Base-by-base conservation (phyloP, 2,329 filamentous ascomycete species). In the Colletotrichum acutatum region DNA sequence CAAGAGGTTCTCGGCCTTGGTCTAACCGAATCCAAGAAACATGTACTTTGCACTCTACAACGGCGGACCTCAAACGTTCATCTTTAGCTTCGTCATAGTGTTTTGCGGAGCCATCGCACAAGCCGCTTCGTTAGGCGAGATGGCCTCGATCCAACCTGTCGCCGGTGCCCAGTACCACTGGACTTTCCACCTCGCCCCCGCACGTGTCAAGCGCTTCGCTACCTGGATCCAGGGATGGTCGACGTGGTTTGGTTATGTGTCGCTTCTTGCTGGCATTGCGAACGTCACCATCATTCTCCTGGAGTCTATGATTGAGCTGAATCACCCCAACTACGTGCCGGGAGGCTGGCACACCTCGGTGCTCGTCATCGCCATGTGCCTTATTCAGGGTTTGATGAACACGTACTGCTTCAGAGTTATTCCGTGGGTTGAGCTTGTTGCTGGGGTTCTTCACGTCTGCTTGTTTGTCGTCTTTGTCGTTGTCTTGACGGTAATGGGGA, bases 41-140 rank as follows among this genome's bases (percentile, higher is more conserved):
- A 66, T 66, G 64, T 66, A 66, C 64, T 66, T 66, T 42, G 64
- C 64, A 24, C 54, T 66, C 16, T 59, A 66, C 32, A 66, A 66
- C 12, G 64, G 64, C 28, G 64, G 64, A 0, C 64, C 64, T 14
- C 64, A 66, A n/a, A 66, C 64, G 2, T 66, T 66, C 26, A 66
- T 66, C 54, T 66, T 66, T 14, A 66, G 64, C 11, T 66, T 66
- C 34, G 30, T 66, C 64, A 59, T 66, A 4, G 64, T 66, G 19
- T 59, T 66, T 19, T 66, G 37, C 8, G 64, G 64, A 24, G 53
- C 64, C 16, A 66, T 66, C 19, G 54, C 64, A 19, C 64, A 66
- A 49, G 64, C 64, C 11, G 64, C 64, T 30, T 66, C 64, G 19
- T 52, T 66, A 16, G 54, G 64, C 32, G 64, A 66, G 52, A 66